Evolutionary conservation across 2,329 filamentous ascomycete genomes (phyloP).

Genomic region (Ploettnerulaceae sp.): DNA sequence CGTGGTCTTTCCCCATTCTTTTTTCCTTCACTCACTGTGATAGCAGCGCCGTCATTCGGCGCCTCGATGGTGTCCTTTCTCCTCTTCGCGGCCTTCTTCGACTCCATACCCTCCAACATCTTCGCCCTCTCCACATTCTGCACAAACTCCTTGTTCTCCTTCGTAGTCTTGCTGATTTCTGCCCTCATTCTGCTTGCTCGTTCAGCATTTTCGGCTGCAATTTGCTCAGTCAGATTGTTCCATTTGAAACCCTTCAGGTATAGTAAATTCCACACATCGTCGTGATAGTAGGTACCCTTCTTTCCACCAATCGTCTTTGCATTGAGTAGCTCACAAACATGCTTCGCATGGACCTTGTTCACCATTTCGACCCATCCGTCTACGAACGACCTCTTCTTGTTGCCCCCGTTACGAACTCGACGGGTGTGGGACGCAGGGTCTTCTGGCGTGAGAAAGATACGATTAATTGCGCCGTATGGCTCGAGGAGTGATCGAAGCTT

Average conservation of each 20-base stretch:
- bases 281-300: conserved; percentile 77
- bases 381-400: conserved; percentile 75
- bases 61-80: conserved; percentile 34
- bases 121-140: conserved; percentile 75
- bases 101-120: conserved; percentile 70
- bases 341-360: conserved; percentile 70
- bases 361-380: conserved; percentile 86
- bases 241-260: conserved; percentile 85
- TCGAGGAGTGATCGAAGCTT: conserved; percentile 72
- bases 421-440: conserved; percentile 60
- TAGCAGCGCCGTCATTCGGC: conserved; percentile 23
- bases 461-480: conserved; percentile 70
- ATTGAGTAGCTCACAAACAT: conserved; percentile 71
- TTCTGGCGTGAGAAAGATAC: conserved; percentile 76
- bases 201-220: conserved; percentile 76
- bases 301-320: conserved; percentile 75
- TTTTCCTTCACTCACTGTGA: conserved; percentile 26
- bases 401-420: conserved; percentile 68
- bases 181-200: conserved; percentile 68
- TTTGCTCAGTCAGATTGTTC: conserved; percentile 69
- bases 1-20: conserved; percentile 37
- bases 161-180: conserved; percentile 69
- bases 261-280: conserved; percentile 80
- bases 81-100: conserved; percentile 48
- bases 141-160: conserved; percentile 78